phyloP scores from a whole-genome alignment of 2,329 filamentous ascomycete species.

The Stachybotrys echinatus region DNA sequence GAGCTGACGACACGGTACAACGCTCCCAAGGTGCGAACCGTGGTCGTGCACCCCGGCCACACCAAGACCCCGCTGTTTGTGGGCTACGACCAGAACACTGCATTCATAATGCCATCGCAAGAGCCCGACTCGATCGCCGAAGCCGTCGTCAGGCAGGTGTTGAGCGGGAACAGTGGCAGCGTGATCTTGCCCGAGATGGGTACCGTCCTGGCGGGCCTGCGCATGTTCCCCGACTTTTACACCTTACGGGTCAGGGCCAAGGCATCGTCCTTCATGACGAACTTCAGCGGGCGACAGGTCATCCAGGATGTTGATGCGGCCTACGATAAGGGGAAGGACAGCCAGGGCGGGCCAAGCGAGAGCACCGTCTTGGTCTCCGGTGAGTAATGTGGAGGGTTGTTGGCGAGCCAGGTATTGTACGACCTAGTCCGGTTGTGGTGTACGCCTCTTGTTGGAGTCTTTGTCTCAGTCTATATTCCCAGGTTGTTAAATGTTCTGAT shows the following conservation, averaged over 20 bases:
- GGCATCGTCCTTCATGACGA: slow-evolving; percentile 33
- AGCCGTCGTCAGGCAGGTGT: slow-evolving; percentile 43
- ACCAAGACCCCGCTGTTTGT: slow-evolving; percentile 29
- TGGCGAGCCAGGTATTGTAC: neutral
- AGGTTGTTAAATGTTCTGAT: no score
- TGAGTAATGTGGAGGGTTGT: slow-evolving; percentile 11
- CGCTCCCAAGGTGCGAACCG: slow-evolving; percentile 58
- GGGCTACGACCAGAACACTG: slow-evolving; percentile 50
- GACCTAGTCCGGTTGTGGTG: neutral
- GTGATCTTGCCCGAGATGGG: slow-evolving; percentile 40
- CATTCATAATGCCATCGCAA: slow-evolving; percentile 26
- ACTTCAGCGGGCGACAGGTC: slow-evolving; percentile 42
- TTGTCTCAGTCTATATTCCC: no score
- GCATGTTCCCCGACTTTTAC: slow-evolving; percentile 59
- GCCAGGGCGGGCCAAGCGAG: slow-evolving; percentile 20
- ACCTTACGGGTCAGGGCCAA: slow-evolving; percentile 45
- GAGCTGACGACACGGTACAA: slow-evolving; percentile 57
- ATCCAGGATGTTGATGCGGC: slow-evolving; percentile 37
- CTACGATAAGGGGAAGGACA: slow-evolving; percentile 18
- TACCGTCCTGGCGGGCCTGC: slow-evolving; percentile 33
- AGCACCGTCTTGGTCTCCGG: slow-evolving; percentile 31
- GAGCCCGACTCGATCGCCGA: slow-evolving; percentile 36
- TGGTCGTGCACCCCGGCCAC: slow-evolving; percentile 54
- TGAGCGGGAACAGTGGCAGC: slow-evolving; percentile 41
- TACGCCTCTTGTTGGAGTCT: no score